These are phyloP conservation scores for Apiotrichum brassicae DNA, from an alignment of 1,284 basidiomycete species.

Conservation along the genomic window DNA sequence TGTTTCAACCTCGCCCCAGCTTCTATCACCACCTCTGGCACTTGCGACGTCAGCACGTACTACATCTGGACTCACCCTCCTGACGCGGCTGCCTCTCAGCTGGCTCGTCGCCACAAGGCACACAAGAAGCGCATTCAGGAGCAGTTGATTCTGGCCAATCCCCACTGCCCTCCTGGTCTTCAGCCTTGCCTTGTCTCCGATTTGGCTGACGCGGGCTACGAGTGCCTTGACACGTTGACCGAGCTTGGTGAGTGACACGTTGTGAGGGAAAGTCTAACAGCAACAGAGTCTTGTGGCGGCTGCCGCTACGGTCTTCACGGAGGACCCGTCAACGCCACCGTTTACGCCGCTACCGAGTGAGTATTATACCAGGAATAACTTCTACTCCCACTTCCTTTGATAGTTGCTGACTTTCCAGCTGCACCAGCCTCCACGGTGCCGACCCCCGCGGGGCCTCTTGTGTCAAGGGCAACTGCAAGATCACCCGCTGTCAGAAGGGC, in stretches of 20 bases:
- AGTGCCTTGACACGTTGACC: not conserved
- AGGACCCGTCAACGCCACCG: too few relatives aligned
- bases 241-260: not conserved
- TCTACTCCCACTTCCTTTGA: too few relatives aligned
- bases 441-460: not conserved
- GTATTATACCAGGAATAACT: too few relatives aligned
- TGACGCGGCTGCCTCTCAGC: not conserved
- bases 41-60: too few relatives aligned
- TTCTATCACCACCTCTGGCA: too few relatives aligned
- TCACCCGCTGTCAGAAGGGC: not conserved
- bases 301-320: not conserved
- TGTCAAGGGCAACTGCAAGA: not conserved
- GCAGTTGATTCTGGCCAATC: not conserved
- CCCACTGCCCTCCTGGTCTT: conserved; percentile 1
- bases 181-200: not conserved
- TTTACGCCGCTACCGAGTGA: too few relatives aligned
- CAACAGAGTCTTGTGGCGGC: conserved; percentile 1
- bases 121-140: not conserved
- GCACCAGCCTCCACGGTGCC: not conserved
- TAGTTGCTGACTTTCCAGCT: too few relatives aligned
- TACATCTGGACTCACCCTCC: not conserved
- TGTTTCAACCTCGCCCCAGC: too few relatives aligned
- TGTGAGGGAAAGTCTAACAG: not conserved
- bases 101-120: not conserved
- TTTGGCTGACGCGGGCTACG: not conserved